Percentiles rank a stretch among this genome's conserved stretches.
Evolutionary conservation across 495 filamentous ascomycete species (phyloP).

Genomic region (Parathielavia appendiculata): DNA sequence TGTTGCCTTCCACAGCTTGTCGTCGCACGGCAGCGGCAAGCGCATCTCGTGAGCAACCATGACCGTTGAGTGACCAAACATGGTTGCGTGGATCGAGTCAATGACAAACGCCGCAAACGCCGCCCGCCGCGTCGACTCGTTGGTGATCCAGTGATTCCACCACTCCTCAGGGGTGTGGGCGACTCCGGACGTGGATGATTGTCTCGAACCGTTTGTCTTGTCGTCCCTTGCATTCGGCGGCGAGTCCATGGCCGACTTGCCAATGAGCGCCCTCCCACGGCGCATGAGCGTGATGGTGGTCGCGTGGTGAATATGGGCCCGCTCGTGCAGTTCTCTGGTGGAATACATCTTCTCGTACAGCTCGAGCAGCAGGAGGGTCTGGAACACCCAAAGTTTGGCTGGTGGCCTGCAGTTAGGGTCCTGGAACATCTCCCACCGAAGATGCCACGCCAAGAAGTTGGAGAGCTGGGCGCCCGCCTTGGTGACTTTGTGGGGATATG

Average conservation of each 20-base stretch:
- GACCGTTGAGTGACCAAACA: constrained; percentile 96
- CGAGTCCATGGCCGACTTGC: constrained; percentile 80
- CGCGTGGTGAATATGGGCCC: constrained; percentile 95
- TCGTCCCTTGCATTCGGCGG: constrained; percentile 75
- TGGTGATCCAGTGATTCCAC: constrained; percentile 96
- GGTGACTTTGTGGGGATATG: constrained; percentile 66
- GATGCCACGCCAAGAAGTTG: constrained; percentile 83
- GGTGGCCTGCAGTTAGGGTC: constrained; percentile 88
- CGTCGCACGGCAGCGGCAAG: constrained; percentile 87
- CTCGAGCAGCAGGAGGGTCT: constrained; percentile 83
- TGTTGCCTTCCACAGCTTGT: constrained; percentile 87
- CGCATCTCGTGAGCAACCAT: constrained; percentile 98
- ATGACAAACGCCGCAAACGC: constrained; percentile 95
- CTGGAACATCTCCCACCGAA: constrained; percentile 90
- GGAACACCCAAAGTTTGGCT: constrained; percentile 96
- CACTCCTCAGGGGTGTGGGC: constrained; percentile 74
- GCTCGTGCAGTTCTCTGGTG: constrained; percentile 83
- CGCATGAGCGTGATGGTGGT: constrained; percentile 95
- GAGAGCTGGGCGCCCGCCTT: constrained; percentile 71
- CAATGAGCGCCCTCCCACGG: constrained; percentile 84
- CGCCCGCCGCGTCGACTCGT: constrained; percentile 81
- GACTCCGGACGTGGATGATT: constrained; percentile 53
- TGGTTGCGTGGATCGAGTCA: constrained; percentile 93
- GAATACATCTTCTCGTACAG: constrained; percentile 97
- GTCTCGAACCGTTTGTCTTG: constrained; percentile 52